Evolutionary conservation across 345 rosid genomes (phyloP), one percentile per base, ranked within the genome.

Genomic region (Corchorus capsularis): DNA sequence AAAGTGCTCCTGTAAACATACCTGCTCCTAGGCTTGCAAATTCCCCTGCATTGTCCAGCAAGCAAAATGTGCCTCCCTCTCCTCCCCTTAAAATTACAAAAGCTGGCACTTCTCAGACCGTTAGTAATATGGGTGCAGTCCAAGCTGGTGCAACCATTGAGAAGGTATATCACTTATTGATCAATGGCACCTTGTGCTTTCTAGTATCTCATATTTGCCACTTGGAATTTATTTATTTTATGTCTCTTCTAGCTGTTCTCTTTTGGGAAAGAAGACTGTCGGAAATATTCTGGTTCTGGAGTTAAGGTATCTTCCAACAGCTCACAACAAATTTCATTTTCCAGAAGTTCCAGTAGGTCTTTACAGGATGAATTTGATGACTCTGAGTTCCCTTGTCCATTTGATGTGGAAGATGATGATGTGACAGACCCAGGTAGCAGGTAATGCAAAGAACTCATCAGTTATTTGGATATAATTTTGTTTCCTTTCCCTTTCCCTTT

Each of bases 1-100:
- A 92, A 84, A 92, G 98, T 86, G 95, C 93, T 77, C 97, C 99
- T n/a, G 90, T 88, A 43, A 83, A 89, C 74, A 86, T 90, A 78
- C 96, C 89, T 65, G 45, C 53, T 39, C 53, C 77, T 60, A 87
- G 71, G 86, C 87, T 77, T 76, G 79, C 72, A 75, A 76, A 63
- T 75, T 79, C 82, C 43, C 90, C 92, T 47, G 68, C 73, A 46
- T 75, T 83, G 8, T 80, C 82, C 73, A 71, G 76, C 82, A 89
- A 82, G 84, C 90, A 80, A 69, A 86, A 72, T 61, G 64, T 84
- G 76, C 89, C 91, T 39, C 96, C 89, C 70, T 87, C 93, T 41
- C 83, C 93, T 69, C 81, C 94, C n/a, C 64, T 80, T 20, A 89
- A 79, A 80, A 75, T 82, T 67, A 78, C 82, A 46, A 89, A 84